Percentiles rank a stretch among this genome's conserved stretches.
Conservation (phyloP, 108 stramenopile species). For the Cyclotella atomus region DNA sequence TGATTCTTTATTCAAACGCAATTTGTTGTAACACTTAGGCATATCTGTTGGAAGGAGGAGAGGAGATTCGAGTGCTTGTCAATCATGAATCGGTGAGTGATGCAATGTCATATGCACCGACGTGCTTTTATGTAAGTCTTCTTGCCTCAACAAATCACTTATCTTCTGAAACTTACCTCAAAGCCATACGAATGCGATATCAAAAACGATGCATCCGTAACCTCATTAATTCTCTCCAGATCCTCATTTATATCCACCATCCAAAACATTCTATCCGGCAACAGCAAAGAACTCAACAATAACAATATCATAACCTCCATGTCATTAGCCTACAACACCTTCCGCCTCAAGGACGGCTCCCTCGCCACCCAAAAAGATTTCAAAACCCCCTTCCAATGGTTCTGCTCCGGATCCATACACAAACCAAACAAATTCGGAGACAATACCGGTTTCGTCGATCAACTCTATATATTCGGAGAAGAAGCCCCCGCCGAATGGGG, state of each 20-base stretch:
- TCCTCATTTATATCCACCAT: slow-evolving; percentile 1
- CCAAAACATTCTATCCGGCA: background rate
- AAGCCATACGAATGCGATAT: slow-evolving; percentile 4
- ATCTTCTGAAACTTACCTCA: background rate
- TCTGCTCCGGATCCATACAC: slow-evolving; percentile 33
- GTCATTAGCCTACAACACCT: slow-evolving; percentile 6
- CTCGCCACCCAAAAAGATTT: background rate
- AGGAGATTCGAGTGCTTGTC: slow-evolving; percentile 14
- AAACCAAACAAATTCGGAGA: slow-evolving; percentile 26
- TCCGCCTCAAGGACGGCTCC: slow-evolving; percentile 8
- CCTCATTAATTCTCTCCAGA: slow-evolving; percentile 27
- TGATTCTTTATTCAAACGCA: background rate
- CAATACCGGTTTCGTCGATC: slow-evolving; percentile 32
- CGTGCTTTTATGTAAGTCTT: no score
- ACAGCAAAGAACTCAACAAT: background rate
- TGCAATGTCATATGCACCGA: no score
- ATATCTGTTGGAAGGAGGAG: slow-evolving; percentile 7
- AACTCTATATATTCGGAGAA: slow-evolving; percentile 39
- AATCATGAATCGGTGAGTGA: slow-evolving; percentile 28
- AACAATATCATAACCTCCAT: background rate
- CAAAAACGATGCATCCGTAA: slow-evolving; percentile 15
- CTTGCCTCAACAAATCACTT: background rate
- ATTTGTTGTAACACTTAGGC: background rate
- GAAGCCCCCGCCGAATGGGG: background rate
- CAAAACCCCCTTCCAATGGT: slow-evolving; percentile 18